Percentiles rank a stretch among this genome's conserved stretches.
Conservation (phyloP, 805 yeast genomes). For the Starmerella powellii region DNA sequence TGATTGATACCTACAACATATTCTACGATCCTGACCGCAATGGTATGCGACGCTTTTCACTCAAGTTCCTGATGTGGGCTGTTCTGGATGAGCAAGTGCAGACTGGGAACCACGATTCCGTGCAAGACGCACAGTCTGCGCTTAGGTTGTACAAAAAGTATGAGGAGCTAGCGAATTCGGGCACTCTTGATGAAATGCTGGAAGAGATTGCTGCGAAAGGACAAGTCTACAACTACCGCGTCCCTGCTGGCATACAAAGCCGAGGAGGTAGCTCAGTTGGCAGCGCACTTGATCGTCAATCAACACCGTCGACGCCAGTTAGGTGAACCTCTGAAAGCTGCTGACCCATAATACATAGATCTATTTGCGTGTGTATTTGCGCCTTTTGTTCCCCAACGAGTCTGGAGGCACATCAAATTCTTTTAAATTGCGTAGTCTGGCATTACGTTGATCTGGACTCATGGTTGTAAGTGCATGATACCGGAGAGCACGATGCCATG, state of each 20-base stretch:
- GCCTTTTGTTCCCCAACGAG: too few species aligned
- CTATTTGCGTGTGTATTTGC: too few species aligned
- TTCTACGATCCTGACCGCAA: constrained; percentile 56
- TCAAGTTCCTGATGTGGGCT: constrained; percentile 76
- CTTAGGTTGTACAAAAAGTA: constrained; percentile 63
- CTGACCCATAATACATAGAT: too few species aligned
- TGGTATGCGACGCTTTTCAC: constrained; percentile 59
- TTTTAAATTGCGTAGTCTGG: too few species aligned
- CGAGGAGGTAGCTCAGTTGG: neutral
- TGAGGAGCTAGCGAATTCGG: constrained; percentile 45
- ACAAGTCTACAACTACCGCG: constrained; percentile 28
- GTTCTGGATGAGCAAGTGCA: constrained; percentile 68
- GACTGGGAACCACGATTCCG: constrained; percentile 89
- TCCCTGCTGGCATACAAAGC: constrained; percentile 12
- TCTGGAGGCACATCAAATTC: too few species aligned
- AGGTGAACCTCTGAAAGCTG: too few species aligned
- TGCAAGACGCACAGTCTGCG: constrained; percentile 90
- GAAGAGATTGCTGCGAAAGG: constrained; percentile 48
- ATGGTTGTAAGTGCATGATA: too few species aligned
- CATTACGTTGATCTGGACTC: too few species aligned
- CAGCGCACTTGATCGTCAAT: neutral
- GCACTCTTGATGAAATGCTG: constrained; percentile 49
- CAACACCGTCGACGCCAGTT: neutral
- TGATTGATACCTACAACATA: constrained; percentile 76
- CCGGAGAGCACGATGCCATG: too few species aligned